Percentiles rank a stretch among this genome's conserved stretches.
These are phyloP conservation scores for Neopestalotiopsis rosae DNA, from an alignment of 2,329 filamentous ascomycete genomes.

Conservation along the genomic window DNA sequence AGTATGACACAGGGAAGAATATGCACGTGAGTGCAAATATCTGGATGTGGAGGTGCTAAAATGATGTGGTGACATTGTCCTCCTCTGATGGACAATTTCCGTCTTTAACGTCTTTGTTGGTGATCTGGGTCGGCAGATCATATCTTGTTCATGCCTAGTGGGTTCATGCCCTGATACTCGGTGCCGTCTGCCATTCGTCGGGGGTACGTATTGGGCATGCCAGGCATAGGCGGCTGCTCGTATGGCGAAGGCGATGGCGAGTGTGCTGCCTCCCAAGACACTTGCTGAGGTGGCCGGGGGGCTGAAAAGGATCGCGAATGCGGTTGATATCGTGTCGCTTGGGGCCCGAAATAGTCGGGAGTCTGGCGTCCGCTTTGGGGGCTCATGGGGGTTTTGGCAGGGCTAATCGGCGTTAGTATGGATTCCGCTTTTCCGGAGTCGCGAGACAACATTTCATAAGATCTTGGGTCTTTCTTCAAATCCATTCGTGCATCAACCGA, in stretches of 20 bases:
- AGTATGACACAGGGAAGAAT: constrained; percentile 14
- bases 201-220: constrained; percentile 32
- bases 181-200: constrained; percentile 22
- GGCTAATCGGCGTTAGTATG: constrained; percentile 57
- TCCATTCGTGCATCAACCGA: constrained; percentile 78
- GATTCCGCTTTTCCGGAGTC: constrained; percentile 54
- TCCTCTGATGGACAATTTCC: background rate
- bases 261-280: constrained; percentile 49
- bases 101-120: background rate
- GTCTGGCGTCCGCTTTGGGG: constrained; percentile 47
- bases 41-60: constrained; percentile 5
- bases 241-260: constrained; percentile 38
- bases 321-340: constrained; percentile 57
- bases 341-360: constrained; percentile 61
- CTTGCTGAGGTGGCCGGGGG: constrained; percentile 53
- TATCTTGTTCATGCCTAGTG: constrained; percentile 62
- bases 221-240: background rate
- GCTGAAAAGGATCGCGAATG: constrained; percentile 62
- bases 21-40: constrained; percentile 15
- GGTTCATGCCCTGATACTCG: constrained; percentile 52
- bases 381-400: constrained; percentile 41
- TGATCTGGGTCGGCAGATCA: constrained; percentile 35
- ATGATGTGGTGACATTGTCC: background rate
- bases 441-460: constrained; percentile 81
- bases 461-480: constrained; percentile 66